A percentile compares a stretch with the other conserved stretches of the same genome.
These are phyloP conservation scores for Amanita brunnescens DNA, from an alignment of 768 basidiomycete genomes.

Conservation along the genomic window DNA sequence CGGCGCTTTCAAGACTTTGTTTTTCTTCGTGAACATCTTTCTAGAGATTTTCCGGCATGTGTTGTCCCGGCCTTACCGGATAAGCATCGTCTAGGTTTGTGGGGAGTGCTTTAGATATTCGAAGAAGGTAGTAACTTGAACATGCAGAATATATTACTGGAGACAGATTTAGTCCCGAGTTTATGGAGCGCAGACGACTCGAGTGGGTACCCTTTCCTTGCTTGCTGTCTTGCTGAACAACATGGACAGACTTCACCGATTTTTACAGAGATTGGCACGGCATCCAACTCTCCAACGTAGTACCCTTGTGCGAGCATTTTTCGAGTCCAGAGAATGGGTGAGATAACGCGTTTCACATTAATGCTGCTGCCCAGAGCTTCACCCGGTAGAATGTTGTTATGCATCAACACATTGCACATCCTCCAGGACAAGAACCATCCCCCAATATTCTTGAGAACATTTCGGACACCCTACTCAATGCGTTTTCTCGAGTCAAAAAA, in stretches of 20 bases:
- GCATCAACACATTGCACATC: slow-evolving; percentile 93
- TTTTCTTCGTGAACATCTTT: slow-evolving; percentile 82
- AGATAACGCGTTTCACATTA: slow-evolving; percentile 14
- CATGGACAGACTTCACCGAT: slow-evolving; percentile 72
- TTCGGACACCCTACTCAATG: slow-evolving; percentile 93
- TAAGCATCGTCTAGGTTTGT: slow-evolving; percentile 90
- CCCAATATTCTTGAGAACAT: slow-evolving; percentile 87
- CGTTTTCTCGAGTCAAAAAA: slow-evolving; percentile 91
- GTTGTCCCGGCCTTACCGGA: slow-evolving; percentile 97
- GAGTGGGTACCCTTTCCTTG: slow-evolving; percentile 49
- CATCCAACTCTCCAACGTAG: slow-evolving; percentile 93
- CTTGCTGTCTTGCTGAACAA: background rate
- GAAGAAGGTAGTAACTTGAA: background rate
- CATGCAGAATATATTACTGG: slow-evolving; percentile 92
- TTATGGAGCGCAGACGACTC: slow-evolving; percentile 85
- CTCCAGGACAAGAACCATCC: slow-evolving; percentile 73
- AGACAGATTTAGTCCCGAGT: slow-evolving; percentile 94
- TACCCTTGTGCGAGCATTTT: slow-evolving; percentile 86
- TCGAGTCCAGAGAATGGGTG: slow-evolving; percentile 99
- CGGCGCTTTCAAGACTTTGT: slow-evolving; percentile 97
- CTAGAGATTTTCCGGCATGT: slow-evolving; percentile 91
- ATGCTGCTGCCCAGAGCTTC: slow-evolving; percentile 6
- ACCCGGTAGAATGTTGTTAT: slow-evolving; percentile 78
- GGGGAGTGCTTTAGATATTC: background rate
- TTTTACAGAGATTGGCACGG: slow-evolving; percentile 81